Conservation (phyloP, 306 rosid genomes). For the Trifolium dubium region DNA sequence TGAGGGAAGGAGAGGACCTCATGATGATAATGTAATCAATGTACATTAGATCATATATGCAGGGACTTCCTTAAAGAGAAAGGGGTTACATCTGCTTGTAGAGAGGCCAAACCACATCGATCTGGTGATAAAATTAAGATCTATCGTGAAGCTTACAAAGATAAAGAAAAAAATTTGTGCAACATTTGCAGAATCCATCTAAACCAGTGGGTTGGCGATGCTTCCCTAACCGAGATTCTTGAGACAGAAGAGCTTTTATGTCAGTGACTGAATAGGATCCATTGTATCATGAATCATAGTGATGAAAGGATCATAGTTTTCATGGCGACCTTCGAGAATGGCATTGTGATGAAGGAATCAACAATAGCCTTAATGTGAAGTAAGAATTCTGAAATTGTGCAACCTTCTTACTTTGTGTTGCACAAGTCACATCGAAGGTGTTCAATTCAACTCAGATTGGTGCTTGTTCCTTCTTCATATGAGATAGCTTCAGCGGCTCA, state of each 20-base stretch:
- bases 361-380: background rate
- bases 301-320: background rate
- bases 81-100: background rate
- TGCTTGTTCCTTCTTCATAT: background rate
- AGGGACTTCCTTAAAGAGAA: background rate
- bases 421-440: background rate
- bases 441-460: background rate
- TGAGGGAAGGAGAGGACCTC: background rate
- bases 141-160: background rate
- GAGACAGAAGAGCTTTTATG: background rate
- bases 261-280: background rate
- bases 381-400: background rate
- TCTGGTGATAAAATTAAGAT: background rate
- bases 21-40: background rate
- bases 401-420: constrained; percentile 1
- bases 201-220: background rate
- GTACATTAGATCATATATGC: background rate
- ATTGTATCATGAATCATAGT: background rate
- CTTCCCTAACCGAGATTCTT: background rate
- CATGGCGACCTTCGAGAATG: background rate
- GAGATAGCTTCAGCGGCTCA: background rate
- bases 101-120: background rate
- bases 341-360: background rate
- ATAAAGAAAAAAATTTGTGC: background rate
- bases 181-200: background rate